A percentile compares a stretch with the other conserved stretches of the same genome.
These are phyloP conservation scores for Begonia masoniana DNA, from an alignment of 306 rosid genomes.

Conservation along the genomic window DNA sequence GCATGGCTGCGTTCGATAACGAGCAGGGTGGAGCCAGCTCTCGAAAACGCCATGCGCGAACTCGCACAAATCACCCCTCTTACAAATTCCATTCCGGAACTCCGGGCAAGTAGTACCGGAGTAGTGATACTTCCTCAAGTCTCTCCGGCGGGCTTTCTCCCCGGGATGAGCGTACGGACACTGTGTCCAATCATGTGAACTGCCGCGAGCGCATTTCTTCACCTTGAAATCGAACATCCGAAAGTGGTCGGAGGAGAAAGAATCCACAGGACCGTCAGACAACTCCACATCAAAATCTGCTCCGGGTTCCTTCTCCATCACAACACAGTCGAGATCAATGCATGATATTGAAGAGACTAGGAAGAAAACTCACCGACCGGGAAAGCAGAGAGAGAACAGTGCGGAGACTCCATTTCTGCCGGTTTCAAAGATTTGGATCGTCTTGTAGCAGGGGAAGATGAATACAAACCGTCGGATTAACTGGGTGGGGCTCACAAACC, in stretches of 20 bases:
- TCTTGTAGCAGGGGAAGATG: conserved; percentile 56
- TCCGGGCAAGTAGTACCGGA: conserved; percentile 94
- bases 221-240: conserved; percentile 94
- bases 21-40: conserved; percentile 96
- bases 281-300: conserved; percentile 44
- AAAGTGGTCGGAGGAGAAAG: conserved; percentile 83
- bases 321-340: conserved; percentile 49
- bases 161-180: conserved; percentile 99
- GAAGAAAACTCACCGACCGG: conserved; percentile 29
- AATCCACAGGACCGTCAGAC: conserved; percentile 62
- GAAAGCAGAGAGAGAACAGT: too few species aligned
- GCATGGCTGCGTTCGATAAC: conserved; percentile 96
- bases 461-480: conserved; percentile 52
- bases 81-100: conserved; percentile 76
- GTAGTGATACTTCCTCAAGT: conserved; percentile 75
- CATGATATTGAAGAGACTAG: conserved; percentile 41
- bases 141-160: conserved; percentile 96
- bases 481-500: conserved; percentile 59
- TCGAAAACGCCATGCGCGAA: conserved; percentile 91
- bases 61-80: conserved; percentile 74
- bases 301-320: conserved; percentile 43
- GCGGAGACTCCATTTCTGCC: too few species aligned
- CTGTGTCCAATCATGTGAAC: conserved; percentile 99
- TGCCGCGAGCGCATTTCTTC: conserved; percentile 69
- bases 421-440: conserved; percentile 21